A percentile compares a stretch with the other conserved stretches of the same genome.
Conservation (phyloP, 116 monocot species). For the Phalaenopsis hybrid region DNA sequence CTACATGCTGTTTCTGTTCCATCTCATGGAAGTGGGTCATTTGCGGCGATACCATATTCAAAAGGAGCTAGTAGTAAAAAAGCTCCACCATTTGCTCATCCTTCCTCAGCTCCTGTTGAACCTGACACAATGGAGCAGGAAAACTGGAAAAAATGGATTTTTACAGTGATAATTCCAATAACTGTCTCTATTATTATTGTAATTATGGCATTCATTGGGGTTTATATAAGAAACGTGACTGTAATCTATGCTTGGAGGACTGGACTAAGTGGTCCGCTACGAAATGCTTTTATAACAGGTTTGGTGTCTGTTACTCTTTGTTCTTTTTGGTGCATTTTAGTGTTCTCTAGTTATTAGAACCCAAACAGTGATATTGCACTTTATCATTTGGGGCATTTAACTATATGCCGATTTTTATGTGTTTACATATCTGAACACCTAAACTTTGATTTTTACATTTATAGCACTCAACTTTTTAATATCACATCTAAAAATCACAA, state of each 20-base stretch:
- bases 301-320: not conserved
- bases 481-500: too few relatives aligned
- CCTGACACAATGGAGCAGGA: conserved; percentile 1
- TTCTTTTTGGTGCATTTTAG: not conserved
- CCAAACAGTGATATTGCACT: too few relatives aligned
- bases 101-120: not conserved
- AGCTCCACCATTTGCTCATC: not conserved
- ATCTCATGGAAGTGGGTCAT: conserved; percentile 62
- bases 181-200: conserved; percentile 24
- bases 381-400: too few relatives aligned
- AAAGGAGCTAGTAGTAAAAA: not conserved
- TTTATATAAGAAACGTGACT: conserved; percentile 19
- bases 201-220: conserved; percentile 23
- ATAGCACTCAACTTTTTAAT: too few relatives aligned
- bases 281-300: conserved; percentile 82
- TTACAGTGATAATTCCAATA: conserved; percentile 35
- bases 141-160: conserved; percentile 26
- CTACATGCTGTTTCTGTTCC: conserved; percentile 30
- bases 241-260: conserved; percentile 55
- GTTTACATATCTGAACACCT: too few relatives aligned
- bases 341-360: not conserved
- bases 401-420: too few relatives aligned
- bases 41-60: conserved; percentile 32
- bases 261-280: conserved; percentile 75
- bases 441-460: too few relatives aligned